Base-by-base conservation (phyloP, 2,329 filamentous ascomycete species). In the Neonectria ditissima region DNA sequence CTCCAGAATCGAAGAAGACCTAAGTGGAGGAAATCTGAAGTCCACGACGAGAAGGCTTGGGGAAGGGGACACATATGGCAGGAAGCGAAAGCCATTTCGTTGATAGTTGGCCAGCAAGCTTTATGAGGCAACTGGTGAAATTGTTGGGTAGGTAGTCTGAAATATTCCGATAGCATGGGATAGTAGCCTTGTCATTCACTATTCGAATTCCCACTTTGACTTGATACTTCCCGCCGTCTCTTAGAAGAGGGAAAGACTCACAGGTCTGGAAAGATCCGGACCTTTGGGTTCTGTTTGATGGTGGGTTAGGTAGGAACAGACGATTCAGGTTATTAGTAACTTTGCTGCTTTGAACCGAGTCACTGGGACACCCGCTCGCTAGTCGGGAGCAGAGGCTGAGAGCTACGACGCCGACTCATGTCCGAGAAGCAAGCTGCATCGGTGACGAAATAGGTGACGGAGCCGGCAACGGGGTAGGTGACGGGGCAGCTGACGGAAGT, bases 1-100 rank as follows among this genome's bases (percentile, higher is more conserved):
- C 71, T 11, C 69, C 73, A 66, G 72, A 71, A 13, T 62, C 71
- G 32, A 80, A 79, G 74, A 81, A 78, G 75, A 74, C 72, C 62
- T 80, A 73, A 45, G 14, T 14, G 11, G 24, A 37, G 56, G 22
- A 39, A 61, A 43, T n/a, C 44, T 20, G 20, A 26, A 55, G 55
- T 14, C 24, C 34, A 18, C 13, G 26, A 44, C 28, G 20, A 32
- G 45, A 50, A 34, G 53, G 18, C 37, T 48, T 22, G 51, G 53
- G 24, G 20, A 54, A 43, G 47, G 61, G 45, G 37, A 53, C 48
- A 37, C 54, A 44, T 48, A 22, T n/a, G 10, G 7, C 20, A 14
- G 47, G 28, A 30, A 32, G 47, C 47, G n/a, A 50, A 54, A 55
- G 55, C 50, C 43, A 54, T 63, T 56, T 58, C 41, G 48, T 66